Evolutionary conservation across 345 rosid species (phyloP), one percentile per base, ranked within the genome.

Genomic region (Citrus glauca): DNA sequence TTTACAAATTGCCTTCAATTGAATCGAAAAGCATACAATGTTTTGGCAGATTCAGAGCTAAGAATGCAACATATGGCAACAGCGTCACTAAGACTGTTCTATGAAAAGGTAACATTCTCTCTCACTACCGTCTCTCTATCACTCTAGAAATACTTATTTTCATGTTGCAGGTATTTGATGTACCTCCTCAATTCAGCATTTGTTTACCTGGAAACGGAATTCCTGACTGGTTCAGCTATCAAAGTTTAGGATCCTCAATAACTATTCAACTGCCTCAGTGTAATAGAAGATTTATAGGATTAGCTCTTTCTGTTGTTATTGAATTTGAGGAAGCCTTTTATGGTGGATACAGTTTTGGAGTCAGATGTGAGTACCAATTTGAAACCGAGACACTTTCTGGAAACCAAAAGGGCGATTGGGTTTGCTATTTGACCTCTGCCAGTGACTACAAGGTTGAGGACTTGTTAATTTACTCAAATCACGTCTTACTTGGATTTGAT

Each of bases 231-330:
- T 82, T 85, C 45, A 74, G 55, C 76, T 10, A 77, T 72, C 82
- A 69, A 72, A 82, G 80, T 63, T 73, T 50, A 22, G 82, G 80
- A 72, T 16, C 48, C 69, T 85, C 77, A 25, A 66, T 82, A 77
- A 84, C 77, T n/a, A 78, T 85, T 62, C 78, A 82, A 66, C 73
- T 85, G 62, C 73, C 84, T 71, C 85, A 79, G 84, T 61, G 73
- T 78, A 77, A 80, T 73, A 71, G 62, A 45, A 68, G 73, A 63
- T 80, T 86, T 56, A 68, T 79, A 9, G 89, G 84, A 60, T 75
- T 84, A 50, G 80, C 79, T 56, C 53, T 86, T 20, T 81, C 82
- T 32, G 71, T 45, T 5, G 87, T 82, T 45, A 70, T 82, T 57
- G 55, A 80, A 69, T 85, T 81, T 69, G 66, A 76, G 14, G 75